These are phyloP conservation scores for Bacidia gigantensis DNA, from an alignment of 495 filamentous ascomycete genomes.

Conservation along the genomic window DNA sequence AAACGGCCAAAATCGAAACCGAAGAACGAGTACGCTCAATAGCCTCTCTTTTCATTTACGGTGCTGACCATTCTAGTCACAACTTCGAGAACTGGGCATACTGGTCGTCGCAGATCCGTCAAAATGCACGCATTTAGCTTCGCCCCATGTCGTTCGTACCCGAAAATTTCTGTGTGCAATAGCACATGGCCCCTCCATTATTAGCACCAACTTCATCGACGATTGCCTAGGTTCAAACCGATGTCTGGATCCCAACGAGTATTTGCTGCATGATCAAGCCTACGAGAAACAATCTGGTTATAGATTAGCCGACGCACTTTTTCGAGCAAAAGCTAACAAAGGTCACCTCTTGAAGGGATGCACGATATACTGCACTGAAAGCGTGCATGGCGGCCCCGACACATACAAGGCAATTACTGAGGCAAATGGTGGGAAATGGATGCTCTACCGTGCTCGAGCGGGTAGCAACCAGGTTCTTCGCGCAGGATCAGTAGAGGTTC, in stretches of 20 bases:
- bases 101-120: slow-evolving; percentile 57
- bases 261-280: slow-evolving; percentile 51
- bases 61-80: slow-evolving; percentile 42
- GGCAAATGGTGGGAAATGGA: slow-evolving; percentile 74
- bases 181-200: slow-evolving; percentile 58
- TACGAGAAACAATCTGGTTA: slow-evolving; percentile 58
- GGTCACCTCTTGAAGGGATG: slow-evolving; percentile 57
- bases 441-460: slow-evolving; percentile 59
- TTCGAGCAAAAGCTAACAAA: slow-evolving; percentile 59
- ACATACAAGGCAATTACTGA: slow-evolving; percentile 72
- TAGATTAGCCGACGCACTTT: slow-evolving; percentile 47
- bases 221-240: slow-evolving; percentile 50
- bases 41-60: neutral
- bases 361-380: slow-evolving; percentile 66
- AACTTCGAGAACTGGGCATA: slow-evolving; percentile 74
- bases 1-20: slow-evolving; percentile 51
- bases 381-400: slow-evolving; percentile 65
- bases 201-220: slow-evolving; percentile 68
- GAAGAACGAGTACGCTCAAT: slow-evolving; percentile 54
- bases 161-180: slow-evolving; percentile 84
- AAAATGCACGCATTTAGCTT: slow-evolving; percentile 75
- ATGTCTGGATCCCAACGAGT: slow-evolving; percentile 44
- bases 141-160: slow-evolving; percentile 73
- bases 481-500: slow-evolving; percentile 30
- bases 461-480: slow-evolving; percentile 36